These are phyloP conservation scores for Guillardia theta DNA, from an alignment of 78 protist genomes.

Conservation along the genomic window DNA sequence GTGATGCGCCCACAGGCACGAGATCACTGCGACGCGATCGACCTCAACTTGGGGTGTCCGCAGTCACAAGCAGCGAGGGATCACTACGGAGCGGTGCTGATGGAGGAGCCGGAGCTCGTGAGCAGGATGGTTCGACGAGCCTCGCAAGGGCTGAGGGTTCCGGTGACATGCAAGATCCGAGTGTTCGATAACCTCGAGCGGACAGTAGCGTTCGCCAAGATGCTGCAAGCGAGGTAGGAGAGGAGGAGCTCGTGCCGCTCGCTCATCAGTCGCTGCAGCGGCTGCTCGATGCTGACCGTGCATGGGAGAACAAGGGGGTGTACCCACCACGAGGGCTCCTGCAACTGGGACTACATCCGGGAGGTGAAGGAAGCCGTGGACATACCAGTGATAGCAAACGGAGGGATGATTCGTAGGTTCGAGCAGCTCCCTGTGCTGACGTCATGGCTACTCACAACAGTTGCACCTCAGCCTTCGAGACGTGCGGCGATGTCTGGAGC, in stretches of 20 bases:
- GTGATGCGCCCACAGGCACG: background rate
- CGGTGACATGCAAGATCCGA: background rate
- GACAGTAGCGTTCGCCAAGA: background rate
- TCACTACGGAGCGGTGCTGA: background rate
- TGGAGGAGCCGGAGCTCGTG: background rate
- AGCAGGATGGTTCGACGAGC: background rate
- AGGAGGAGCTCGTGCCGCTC: background rate
- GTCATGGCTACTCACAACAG: background rate
- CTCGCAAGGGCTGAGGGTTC: background rate
- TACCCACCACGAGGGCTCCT: background rate
- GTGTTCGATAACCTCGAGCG: background rate
- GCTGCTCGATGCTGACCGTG: background rate
- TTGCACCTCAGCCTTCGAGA: background rate
- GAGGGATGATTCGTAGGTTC: background rate
- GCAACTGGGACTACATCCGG: background rate
- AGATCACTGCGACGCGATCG: background rate
- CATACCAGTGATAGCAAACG: conserved; percentile 8
- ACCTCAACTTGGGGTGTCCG: conserved; percentile 38
- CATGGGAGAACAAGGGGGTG: background rate
- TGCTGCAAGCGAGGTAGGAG: background rate
- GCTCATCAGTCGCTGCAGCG: background rate
- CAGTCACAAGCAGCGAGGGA: background rate
- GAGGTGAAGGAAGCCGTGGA: background rate
- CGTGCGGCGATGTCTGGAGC: background rate
- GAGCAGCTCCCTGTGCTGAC: background rate